Conservation (phyloP, 2,329 filamentous ascomycete species). For the Microthyrium microscopicum region DNA sequence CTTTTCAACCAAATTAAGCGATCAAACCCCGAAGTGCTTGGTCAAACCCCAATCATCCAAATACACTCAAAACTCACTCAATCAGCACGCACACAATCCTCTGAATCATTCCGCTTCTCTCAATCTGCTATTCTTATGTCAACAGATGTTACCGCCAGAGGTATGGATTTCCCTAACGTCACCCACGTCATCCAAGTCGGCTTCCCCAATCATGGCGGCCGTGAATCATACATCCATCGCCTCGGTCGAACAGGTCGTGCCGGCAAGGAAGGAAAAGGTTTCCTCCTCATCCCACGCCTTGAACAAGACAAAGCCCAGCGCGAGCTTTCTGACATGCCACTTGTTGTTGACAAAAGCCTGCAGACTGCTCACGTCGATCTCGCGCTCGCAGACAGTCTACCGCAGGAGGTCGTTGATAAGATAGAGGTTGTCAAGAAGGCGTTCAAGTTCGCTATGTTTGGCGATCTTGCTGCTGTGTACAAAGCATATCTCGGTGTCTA, state of each 20-base stretch:
- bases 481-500: conserved; percentile 39
- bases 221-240: conserved; percentile 34
- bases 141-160: conserved; percentile 34
- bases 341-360: conserved; percentile 38
- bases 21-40: conserved; percentile 18
- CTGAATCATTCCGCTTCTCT: conserved; percentile 54
- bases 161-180: conserved; percentile 46
- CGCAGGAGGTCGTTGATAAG: conserved; percentile 23
- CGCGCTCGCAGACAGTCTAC: conserved; percentile 23
- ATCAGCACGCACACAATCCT: conserved; percentile 46
- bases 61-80: conserved; percentile 75
- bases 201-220: conserved; percentile 24
- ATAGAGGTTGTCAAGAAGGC: conserved; percentile 29
- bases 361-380: conserved; percentile 33
- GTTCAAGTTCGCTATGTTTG: conserved; percentile 25
- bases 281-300: conserved; percentile 42
- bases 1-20: conserved; percentile 37
- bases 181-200: conserved; percentile 36
- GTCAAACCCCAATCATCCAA: conserved; percentile 26
- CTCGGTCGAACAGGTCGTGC: conserved; percentile 43
- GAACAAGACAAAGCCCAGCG: conserved; percentile 34
- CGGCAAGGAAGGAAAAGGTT: conserved; percentile 55
- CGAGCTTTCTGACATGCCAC: conserved; percentile 42
- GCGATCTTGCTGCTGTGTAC: conserved; percentile 35
- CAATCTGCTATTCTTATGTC: conserved; percentile 36